A percentile compares a stretch with the other conserved stretches of the same genome.
Evolutionary conservation across 176 grass and related monocot genomes (phyloP).

Genomic region (Saccharum spontaneum): DNA sequence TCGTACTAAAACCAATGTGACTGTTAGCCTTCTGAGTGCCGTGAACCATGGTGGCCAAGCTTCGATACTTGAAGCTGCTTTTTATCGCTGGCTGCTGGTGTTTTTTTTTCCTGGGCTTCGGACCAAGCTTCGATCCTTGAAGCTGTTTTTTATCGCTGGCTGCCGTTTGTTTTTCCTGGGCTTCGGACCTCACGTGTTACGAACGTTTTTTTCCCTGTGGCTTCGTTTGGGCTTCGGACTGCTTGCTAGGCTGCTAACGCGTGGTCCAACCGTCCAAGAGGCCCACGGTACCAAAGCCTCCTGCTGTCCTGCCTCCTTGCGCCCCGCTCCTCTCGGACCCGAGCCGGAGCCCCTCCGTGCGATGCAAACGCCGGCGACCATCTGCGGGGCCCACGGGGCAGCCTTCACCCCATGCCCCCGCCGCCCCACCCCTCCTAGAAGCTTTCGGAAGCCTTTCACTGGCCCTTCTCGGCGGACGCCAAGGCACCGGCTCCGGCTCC

Average conservation of each 20-base stretch:
- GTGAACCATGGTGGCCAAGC: no score
- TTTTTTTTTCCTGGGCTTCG: no score
- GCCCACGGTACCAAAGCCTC: background rate
- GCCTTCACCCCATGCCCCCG: background rate
- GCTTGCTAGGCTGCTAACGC: background rate
- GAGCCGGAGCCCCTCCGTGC: background rate
- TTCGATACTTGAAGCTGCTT: no score
- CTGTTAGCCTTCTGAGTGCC: no score
- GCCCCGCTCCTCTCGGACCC: background rate
- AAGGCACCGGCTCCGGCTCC: conserved; percentile 22
- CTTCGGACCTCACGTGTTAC: no score
- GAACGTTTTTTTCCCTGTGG: no score
- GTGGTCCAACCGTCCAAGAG: conserved; percentile 9
- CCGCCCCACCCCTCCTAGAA: conserved; percentile 9
- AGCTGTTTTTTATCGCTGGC: no score
- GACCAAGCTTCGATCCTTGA: no score
- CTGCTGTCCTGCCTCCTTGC: background rate
- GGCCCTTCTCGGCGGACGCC: background rate
- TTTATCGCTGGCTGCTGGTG: no score
- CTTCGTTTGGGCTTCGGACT: no score
- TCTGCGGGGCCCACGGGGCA: conserved; percentile 13
- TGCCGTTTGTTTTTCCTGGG: no score
- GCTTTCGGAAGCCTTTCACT: conserved; percentile 19
- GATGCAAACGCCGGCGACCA: conserved; percentile 48
- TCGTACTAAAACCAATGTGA: no score